Evolutionary conservation across 805 yeast genomes (phyloP), one percentile per base, ranked within the genome.

Genomic region (Starmera dryadoides): DNA sequence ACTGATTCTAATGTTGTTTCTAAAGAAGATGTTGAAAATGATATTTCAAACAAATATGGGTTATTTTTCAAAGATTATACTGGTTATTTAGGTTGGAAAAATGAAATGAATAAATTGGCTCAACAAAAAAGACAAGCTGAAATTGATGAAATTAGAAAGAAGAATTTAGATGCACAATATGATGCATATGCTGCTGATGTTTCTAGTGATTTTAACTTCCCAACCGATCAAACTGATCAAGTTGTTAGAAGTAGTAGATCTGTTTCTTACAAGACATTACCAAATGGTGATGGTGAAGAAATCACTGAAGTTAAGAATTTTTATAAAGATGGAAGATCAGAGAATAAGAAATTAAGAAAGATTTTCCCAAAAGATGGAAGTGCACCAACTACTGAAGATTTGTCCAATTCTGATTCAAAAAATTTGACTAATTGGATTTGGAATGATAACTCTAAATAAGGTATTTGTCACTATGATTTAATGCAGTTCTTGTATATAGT

Each of bases 51-150:
- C 34, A 63, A 65, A 28, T 58, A 67, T 41, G 88, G 87, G 1
- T 41, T 68, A 7, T 85, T 72, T 58, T 88, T 86, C 64, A 66
- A 67, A 19, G 81, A 75, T 38, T 81, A 74, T 56, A 77, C 77
- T 21, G 82, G 76, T 28, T 77, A 71, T 44, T 59, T 88, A 54
- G 73, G 73, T 41, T 87, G 93, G 89, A 74, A 70, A 49, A 57
- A 69, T n/a, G 63, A 67, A 31, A 77, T 78, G 76, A 67, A 61
- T 37, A 64, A 67, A 39, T 50, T 67, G n/a, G 50, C 66, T n/a
- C 65, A 62, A 38, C 50, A 58, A 26, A 34, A 36, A 16, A 40
- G 47, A 23, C 15, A 39, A 3, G 36, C 36, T 4, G 25, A 26
- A 42, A 38, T 10, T 47, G 52, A 35, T 41, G 39, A 6, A 42